phyloP scores from a whole-genome alignment of 441 rosid genomes.

The Rhodomyrtus psidioides region DNA sequence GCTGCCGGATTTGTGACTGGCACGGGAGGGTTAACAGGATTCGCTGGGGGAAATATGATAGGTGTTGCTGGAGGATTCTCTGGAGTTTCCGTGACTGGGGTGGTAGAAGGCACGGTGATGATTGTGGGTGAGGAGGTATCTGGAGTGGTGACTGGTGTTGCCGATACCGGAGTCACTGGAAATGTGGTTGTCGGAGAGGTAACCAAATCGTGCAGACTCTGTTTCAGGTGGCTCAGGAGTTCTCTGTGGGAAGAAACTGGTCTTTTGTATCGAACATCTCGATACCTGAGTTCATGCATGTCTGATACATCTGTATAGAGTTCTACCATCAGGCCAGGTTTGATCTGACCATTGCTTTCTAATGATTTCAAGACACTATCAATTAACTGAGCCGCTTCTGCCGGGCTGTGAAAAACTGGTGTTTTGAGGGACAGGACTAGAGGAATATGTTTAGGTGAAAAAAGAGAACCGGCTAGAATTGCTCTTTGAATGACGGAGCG shows the following conservation, averaged over 20 bases:
- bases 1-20: conserved; percentile 31
- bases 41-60: conserved; percentile 9
- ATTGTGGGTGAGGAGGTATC: conserved; percentile 26
- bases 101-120: conserved; percentile 40
- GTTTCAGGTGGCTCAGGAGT: conserved; percentile 16
- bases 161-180: conserved; percentile 34
- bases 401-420: conserved; percentile 10
- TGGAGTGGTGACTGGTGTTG: conserved; percentile 26
- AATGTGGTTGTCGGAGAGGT: conserved; percentile 28
- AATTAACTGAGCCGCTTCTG: conserved; percentile 17
- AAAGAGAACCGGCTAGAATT: conserved; percentile 9
- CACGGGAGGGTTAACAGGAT: conserved; percentile 19
- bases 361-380: conserved; percentile 11
- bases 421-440: conserved; percentile 14
- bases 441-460: conserved; percentile 16
- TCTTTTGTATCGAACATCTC: not conserved
- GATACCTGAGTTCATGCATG: conserved; percentile 5
- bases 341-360: conserved; percentile 1
- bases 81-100: conserved; percentile 3
- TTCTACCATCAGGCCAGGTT: conserved; percentile 10
- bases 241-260: conserved; percentile 21
- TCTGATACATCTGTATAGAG: conserved; percentile 20
- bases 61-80: conserved; percentile 18
- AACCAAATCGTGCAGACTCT: conserved; percentile 26
- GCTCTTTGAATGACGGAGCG: conserved; percentile 15